Evolutionary conservation across 129 eudicot genomes (phyloP).

Genomic region (Flaveria robusta): DNA sequence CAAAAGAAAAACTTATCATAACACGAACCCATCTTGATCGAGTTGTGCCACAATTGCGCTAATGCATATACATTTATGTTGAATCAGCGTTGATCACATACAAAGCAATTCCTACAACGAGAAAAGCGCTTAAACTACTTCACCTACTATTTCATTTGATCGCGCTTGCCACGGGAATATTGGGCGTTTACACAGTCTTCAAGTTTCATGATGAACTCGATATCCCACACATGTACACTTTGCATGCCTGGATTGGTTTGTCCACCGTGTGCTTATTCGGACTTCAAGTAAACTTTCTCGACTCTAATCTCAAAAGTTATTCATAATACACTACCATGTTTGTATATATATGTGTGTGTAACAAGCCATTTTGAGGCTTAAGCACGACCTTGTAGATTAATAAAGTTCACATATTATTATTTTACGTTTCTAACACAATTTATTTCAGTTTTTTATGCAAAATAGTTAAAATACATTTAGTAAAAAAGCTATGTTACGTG

Average conservation of each 20-base stretch:
- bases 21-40: neutral
- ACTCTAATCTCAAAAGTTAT: neutral
- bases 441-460: no score
- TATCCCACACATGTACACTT: conserved; percentile 55
- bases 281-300: conserved; percentile 50
- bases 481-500: no score
- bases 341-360: neutral
- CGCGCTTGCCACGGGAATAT: conserved; percentile 57
- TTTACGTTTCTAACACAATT: no score
- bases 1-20: no score
- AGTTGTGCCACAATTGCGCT: neutral
- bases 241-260: conserved; percentile 87
- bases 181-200: conserved; percentile 66
- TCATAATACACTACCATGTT: neutral
- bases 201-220: conserved; percentile 52
- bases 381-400: no score
- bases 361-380: no score
- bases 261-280: conserved; percentile 59
- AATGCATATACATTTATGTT: neutral
- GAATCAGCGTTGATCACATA: conserved; percentile 63
- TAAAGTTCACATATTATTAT: no score
- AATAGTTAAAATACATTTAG: no score
- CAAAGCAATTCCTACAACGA: conserved; percentile 50
- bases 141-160: conserved; percentile 54
- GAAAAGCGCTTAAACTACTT: conserved; percentile 43